Evolutionary conservation across 2,329 filamentous ascomycete genomes (phyloP).

Genomic region (Verticillium zaregamsianum): DNA sequence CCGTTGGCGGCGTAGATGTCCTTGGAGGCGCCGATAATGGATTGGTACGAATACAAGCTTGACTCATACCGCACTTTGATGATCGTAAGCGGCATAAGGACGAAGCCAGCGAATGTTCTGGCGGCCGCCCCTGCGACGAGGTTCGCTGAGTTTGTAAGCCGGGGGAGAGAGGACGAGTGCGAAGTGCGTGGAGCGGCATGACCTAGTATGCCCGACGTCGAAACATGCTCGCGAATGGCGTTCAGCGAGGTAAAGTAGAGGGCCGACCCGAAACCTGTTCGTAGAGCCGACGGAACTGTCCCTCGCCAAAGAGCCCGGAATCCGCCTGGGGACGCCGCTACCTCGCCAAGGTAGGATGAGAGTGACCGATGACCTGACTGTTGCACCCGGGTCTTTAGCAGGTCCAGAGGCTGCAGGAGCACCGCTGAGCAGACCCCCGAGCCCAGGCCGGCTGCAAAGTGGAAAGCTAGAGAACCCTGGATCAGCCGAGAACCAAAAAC

Average conservation of each 20-base stretch:
- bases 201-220: slow-evolving; percentile 18
- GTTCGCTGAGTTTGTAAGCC: slow-evolving; percentile 80
- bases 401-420: slow-evolving; percentile 88
- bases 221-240: slow-evolving; percentile 65
- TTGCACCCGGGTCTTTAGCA: slow-evolving; percentile 94
- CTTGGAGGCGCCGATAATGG: slow-evolving; percentile 64
- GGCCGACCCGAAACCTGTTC: slow-evolving; percentile 88
- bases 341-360: slow-evolving; percentile 61
- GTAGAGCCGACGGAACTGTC: slow-evolving; percentile 85
- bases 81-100: slow-evolving; percentile 94
- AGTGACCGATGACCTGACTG: slow-evolving; percentile 74
- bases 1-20: slow-evolving; percentile 75
- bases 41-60: slow-evolving; percentile 77
- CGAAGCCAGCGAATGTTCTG: slow-evolving; percentile 79
- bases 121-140: slow-evolving; percentile 80
- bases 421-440: slow-evolving; percentile 87
- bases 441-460: slow-evolving; percentile 83
- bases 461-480: slow-evolving; percentile 53
- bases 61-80: slow-evolving; percentile 97
- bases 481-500: neutral
- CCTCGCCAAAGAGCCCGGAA: slow-evolving; percentile 84
- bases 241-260: slow-evolving; percentile 93
- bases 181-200: slow-evolving; percentile 9
- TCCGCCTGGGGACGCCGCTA: slow-evolving; percentile 57
- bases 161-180: slow-evolving; percentile 70